phyloP scores from a whole-genome alignment of 2,329 filamentous ascomycete species.

The Annulohypoxylon truncatum region DNA sequence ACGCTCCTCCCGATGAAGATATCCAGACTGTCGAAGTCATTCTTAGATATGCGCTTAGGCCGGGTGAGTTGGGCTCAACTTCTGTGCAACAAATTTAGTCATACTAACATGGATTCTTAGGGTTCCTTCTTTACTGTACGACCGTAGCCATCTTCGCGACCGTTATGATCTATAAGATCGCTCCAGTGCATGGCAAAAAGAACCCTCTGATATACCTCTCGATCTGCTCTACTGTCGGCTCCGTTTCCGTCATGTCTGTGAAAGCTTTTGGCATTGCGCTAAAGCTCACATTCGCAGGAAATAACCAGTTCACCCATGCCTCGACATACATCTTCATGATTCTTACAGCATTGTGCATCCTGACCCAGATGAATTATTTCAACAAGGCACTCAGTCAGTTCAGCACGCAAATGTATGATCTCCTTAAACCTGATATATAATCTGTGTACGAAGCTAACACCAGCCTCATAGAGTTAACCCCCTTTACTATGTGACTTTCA shows the following conservation, averaged over 20 bases:
- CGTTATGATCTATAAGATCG: constrained; percentile 96
- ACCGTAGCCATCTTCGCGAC: constrained; percentile 84
- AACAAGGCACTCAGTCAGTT: constrained; percentile 98
- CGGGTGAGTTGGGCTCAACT: constrained; percentile 69
- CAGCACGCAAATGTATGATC: constrained; percentile 90
- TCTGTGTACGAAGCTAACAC: constrained; percentile 44
- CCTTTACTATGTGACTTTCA: constrained; percentile 97
- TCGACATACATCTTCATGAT: constrained; percentile 99
- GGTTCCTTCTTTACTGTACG: constrained; percentile 88
- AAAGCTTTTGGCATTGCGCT: constrained; percentile 98
- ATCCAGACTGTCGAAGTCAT: constrained; percentile 94
- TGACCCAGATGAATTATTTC: constrained; percentile 99
- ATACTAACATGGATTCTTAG: constrained; percentile 59
- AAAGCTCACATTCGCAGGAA: constrained; percentile 90
- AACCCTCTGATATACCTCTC: constrained; percentile 97
- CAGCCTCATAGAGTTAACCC: constrained; percentile 79
- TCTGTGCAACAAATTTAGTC: too few relatives aligned
- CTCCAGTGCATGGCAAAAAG: constrained; percentile 89
- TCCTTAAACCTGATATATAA: background rate
- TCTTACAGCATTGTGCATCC: constrained; percentile 89
- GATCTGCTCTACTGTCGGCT: constrained; percentile 97
- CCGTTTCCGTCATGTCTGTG: constrained; percentile 98
- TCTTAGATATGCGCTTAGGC: constrained; percentile 87
- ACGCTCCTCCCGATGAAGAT: constrained; percentile 93
- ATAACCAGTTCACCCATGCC: constrained; percentile 95